These are phyloP conservation scores for Ogataea paraovalis DNA, from an alignment of 805 yeast genomes.

Conservation along the genomic window DNA sequence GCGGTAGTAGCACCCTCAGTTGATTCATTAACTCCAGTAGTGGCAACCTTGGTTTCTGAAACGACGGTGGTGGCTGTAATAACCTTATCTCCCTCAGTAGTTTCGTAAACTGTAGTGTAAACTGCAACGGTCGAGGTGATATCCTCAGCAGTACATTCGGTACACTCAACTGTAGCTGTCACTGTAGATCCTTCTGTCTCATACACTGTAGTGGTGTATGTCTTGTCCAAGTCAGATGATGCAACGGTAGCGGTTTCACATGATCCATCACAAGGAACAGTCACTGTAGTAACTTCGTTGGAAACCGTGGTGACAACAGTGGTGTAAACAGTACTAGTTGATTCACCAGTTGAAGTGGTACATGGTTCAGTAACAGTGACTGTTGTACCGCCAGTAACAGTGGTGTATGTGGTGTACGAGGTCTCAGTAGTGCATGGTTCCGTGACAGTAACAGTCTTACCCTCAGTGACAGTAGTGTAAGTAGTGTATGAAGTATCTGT, in stretches of 20 bases:
- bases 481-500: conserved; percentile 3
- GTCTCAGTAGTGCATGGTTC: not conserved
- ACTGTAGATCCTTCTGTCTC: not conserved
- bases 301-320: not conserved
- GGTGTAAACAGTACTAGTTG: not conserved
- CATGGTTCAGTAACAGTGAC: not conserved
- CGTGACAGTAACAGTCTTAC: conserved; percentile 2
- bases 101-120: not conserved
- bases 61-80: not conserved
- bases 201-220: not conserved
- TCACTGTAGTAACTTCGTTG: conserved; percentile 5
- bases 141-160: not conserved
- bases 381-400: not conserved
- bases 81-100: not conserved
- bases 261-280: conserved; percentile 3
- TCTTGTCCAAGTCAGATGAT: not conserved
- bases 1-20: not conserved
- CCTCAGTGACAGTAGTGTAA: conserved; percentile 4
- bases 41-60: not conserved
- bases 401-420: not conserved
- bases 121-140: not conserved
- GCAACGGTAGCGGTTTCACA: not conserved
- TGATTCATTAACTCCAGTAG: not conserved
- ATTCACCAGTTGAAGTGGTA: not conserved
- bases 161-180: not conserved